Base-by-base conservation (phyloP, 306 rosid species). In the Sindora glabra region DNA sequence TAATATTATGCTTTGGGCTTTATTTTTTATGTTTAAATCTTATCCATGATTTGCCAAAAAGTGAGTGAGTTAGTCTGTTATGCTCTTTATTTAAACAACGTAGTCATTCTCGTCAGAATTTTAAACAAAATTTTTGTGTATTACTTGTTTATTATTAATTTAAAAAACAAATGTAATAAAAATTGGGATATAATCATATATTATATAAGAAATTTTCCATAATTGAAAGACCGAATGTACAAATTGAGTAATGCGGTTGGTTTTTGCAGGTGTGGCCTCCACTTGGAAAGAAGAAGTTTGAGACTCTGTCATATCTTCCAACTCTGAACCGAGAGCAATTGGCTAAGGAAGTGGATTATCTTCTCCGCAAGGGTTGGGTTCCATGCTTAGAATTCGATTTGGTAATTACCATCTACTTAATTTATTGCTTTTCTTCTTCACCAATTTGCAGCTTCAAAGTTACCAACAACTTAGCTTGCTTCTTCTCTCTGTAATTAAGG, bases 221-320 rank as follows among this genome's bases (percentile, higher is more conserved):
- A n/a, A n/a, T n/a, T n/a, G n/a, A 26, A 26, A 26, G 3, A 26
- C 17, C 13, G 14, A 37, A 37, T 34, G 10, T 34, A 9, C 42
- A 3, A 37, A 3, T 3, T 49, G 17, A 6, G 25, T 16, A 19
- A 5, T 48, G 39, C 17, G 11, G 19, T 3, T 64, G 48, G 26
- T 6, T 33, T 33, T 33, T n/a, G n/a, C n/a, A 78, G 87, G 84
- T 78, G 40, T 82, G 87, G 84, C 82, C 87, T 3, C 58, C 87
- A 65, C 2, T 22, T 16, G 77, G 79, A 7, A 0, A 8, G 64
- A 74, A 61, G 87, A 78, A 77, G 63, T 78, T 67, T 38, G 88
- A 82, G 84, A 78, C 88, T 38, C 70, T 82, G 11, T 78, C 88
- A 4, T 82, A 75, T 77, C 75, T 78, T 1, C 81, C 77, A 6